Evolutionary conservation across 2,329 filamentous ascomycete genomes (phyloP).

Genomic region (Fusarium compactum): DNA sequence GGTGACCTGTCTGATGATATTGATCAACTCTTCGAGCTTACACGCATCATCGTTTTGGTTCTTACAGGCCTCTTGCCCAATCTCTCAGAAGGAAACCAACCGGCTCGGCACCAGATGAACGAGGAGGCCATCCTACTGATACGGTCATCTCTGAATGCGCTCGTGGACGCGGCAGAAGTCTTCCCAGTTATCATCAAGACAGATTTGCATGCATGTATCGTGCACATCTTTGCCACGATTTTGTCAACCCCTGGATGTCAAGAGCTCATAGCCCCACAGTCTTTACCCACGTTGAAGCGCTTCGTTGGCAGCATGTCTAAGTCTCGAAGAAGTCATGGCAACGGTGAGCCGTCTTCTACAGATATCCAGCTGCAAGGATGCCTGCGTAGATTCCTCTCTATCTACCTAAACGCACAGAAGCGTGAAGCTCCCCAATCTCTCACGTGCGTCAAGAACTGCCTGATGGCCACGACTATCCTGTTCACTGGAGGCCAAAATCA

Average conservation of each 20-base stretch:
- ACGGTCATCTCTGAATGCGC: conserved; percentile 81
- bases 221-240: conserved; percentile 96
- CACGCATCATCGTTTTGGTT: conserved; percentile 94
- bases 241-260: conserved; percentile 88
- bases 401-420: conserved; percentile 80
- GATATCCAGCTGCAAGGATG: conserved; percentile 83
- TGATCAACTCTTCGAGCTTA: conserved; percentile 96
- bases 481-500: conserved; percentile 83
- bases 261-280: conserved; percentile 87
- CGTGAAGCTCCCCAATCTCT: conserved; percentile 81
- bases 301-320: conserved; percentile 83
- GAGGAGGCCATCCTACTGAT: conserved; percentile 89
- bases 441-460: conserved; percentile 90
- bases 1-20: conserved; percentile 94
- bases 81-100: conserved; percentile 73
- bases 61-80: conserved; percentile 89
- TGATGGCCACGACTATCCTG: conserved; percentile 89
- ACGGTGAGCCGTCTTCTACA: conserved; percentile 62
- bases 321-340: conserved; percentile 54
- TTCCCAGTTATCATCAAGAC: conserved; percentile 97
- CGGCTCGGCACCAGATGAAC: conserved; percentile 80
- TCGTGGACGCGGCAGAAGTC: conserved; percentile 94
- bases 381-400: conserved; percentile 83
- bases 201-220: conserved; percentile 93
- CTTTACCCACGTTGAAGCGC: conserved; percentile 89